Percentiles rank a stretch among this genome's conserved stretches.
Conservation (phyloP, 1,139 yeast species). For the Suhomyces maxii region DNA sequence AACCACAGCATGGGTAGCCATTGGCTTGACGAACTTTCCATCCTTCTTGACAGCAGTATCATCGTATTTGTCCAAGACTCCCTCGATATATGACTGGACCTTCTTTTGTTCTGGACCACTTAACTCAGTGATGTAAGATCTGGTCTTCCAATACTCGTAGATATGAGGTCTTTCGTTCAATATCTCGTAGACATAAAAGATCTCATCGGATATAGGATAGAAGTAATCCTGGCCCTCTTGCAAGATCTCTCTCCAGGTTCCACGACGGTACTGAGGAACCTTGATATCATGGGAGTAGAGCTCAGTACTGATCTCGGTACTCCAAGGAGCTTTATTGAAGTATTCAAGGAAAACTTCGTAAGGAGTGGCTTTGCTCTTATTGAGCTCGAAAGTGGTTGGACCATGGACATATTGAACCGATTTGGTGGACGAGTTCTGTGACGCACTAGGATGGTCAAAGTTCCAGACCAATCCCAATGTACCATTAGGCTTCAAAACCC, state of each 20-base stretch:
- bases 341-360: conserved; percentile 13
- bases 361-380: conserved; percentile 3
- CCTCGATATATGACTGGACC: conserved; percentile 32
- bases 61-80: conserved; percentile 18
- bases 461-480: conserved; percentile 63
- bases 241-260: conserved; percentile 49
- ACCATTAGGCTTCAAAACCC: conserved; percentile 53
- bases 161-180: conserved; percentile 33
- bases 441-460: conserved; percentile 41
- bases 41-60: conserved; percentile 9
- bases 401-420: conserved; percentile 12
- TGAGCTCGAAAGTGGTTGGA: conserved; percentile 9
- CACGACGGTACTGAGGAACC: conserved; percentile 62
- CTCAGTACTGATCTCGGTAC: conserved; percentile 23
- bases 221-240: conserved; percentile 26
- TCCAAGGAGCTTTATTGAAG: conserved; percentile 27
- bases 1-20: conserved; percentile 17
- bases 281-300: conserved; percentile 31
- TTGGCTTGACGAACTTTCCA: conserved; percentile 14
- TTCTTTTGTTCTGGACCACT: conserved; percentile 34
- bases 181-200: conserved; percentile 32
- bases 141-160: conserved; percentile 56
- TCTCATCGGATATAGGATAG: conserved; percentile 28
- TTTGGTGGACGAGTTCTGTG: conserved; percentile 7
- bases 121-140: conserved; percentile 57